A percentile compares a stretch with the other conserved stretches of the same genome.
These are phyloP conservation scores for Penicillium paxilli DNA, from an alignment of 495 filamentous ascomycete genomes.

Conservation along the genomic window DNA sequence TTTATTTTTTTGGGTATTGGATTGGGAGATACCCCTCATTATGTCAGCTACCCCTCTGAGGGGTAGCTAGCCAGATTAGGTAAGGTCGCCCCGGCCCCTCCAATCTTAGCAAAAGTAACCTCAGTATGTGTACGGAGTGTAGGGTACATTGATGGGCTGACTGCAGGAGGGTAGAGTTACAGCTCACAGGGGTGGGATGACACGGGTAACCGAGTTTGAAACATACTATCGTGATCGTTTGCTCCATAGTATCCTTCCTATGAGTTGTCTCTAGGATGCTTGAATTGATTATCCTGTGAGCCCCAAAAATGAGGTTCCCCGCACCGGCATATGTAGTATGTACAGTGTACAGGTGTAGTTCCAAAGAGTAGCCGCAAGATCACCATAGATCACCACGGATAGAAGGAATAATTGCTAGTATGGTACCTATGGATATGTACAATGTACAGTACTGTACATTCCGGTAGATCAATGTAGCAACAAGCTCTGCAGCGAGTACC, in stretches of 20 bases:
- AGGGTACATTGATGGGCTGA: neutral
- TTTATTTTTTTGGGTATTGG: slow-evolving; percentile 1
- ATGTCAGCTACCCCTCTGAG: slow-evolving; percentile 16
- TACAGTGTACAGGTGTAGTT: neutral
- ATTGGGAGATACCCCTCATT: slow-evolving; percentile 27
- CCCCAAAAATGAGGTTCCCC: slow-evolving; percentile 4
- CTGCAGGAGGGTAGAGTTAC: neutral
- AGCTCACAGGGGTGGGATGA: no score
- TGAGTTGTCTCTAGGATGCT: neutral
- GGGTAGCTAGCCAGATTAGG: slow-evolving; percentile 9
- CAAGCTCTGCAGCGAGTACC: no score
- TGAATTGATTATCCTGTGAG: neutral
- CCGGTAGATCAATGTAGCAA: no score
- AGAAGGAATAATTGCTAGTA: no score
- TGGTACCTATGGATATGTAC: no score
- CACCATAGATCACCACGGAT: no score
- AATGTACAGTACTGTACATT: no score
- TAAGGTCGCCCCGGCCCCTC: neutral
- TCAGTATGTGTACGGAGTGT: no score
- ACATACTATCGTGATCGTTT: neutral
- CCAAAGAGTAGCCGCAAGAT: neutral
- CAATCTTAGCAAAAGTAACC: no score
- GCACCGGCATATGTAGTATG: slow-evolving; percentile 11
- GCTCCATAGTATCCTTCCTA: neutral
- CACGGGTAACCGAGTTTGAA: neutral